A percentile compares a stretch with the other conserved stretches of the same genome.
phyloP scores from a whole-genome alignment of 805 yeast species.

The Ogataea populi-albae region DNA sequence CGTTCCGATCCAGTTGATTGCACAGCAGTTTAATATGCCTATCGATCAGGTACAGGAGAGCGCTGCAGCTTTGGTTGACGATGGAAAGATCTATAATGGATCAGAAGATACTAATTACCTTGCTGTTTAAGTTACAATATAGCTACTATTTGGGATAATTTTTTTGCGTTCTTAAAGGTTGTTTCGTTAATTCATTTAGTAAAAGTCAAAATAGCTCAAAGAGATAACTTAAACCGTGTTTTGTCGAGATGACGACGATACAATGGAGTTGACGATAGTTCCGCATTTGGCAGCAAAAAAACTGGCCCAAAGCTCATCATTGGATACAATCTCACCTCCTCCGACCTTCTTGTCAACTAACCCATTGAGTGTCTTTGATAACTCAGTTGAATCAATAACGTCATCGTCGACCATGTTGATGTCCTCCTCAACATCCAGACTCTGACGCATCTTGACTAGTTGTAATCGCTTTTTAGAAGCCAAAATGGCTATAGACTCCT shows the following conservation, averaged over 20 bases:
- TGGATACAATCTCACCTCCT: constrained; percentile 59
- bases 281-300: constrained; percentile 43
- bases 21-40: constrained; percentile 51
- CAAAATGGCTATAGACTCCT: constrained; percentile 76
- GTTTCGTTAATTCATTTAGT: too few relatives aligned
- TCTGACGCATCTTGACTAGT: constrained; percentile 30
- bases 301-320: constrained; percentile 60
- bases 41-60: constrained; percentile 47
- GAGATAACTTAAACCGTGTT: too few relatives aligned
- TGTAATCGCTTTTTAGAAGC: constrained; percentile 60
- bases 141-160: neutral
- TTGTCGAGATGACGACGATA: constrained; percentile 3
- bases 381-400: constrained; percentile 52
- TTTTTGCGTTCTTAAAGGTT: neutral
- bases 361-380: constrained; percentile 49
- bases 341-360: constrained; percentile 43
- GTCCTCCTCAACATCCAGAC: constrained; percentile 14
- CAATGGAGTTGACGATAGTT: constrained; percentile 14
- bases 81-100: constrained; percentile 67
- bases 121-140: constrained; percentile 39
- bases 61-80: constrained; percentile 58
- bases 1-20: constrained; percentile 63
- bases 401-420: constrained; percentile 32
- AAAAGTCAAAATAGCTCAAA: too few relatives aligned
- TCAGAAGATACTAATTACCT: constrained; percentile 63